Evolutionary conservation across 805 yeast genomes (phyloP).

Genomic region (Babjeviella inositovora): DNA sequence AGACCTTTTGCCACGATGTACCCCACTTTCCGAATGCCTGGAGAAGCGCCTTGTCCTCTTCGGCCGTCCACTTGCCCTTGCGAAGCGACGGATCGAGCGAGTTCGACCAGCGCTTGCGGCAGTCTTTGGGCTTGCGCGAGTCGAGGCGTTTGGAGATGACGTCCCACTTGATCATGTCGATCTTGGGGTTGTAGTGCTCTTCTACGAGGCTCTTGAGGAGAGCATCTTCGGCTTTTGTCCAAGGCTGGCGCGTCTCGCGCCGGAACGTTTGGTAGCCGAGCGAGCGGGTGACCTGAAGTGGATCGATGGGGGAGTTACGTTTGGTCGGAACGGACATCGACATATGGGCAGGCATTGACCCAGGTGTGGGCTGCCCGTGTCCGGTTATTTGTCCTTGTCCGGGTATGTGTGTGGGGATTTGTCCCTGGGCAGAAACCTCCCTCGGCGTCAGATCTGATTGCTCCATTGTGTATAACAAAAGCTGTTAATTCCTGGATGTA

Average conservation of each 20-base stretch:
- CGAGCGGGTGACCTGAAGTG: slow-evolving; percentile 47
- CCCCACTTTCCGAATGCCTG: slow-evolving; percentile 57
- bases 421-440: too few relatives aligned
- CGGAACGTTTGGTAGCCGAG: slow-evolving; percentile 64
- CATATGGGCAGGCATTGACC: too few relatives aligned
- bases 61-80: slow-evolving; percentile 78
- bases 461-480: too few relatives aligned
- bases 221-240: slow-evolving; percentile 68
- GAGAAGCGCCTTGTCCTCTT: slow-evolving; percentile 55
- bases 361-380: too few relatives aligned
- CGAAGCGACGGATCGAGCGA: slow-evolving; percentile 71
- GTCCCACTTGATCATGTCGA: slow-evolving; percentile 47
- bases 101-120: slow-evolving; percentile 77
- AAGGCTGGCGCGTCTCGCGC: slow-evolving; percentile 43
- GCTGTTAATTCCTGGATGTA: too few relatives aligned
- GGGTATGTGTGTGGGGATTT: too few relatives aligned
- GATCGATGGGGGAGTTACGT: slow-evolving; percentile 29
- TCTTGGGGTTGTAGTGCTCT: slow-evolving; percentile 13
- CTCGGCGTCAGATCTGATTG: too few relatives aligned
- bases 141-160: slow-evolving; percentile 26
- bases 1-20: slow-evolving; percentile 75
- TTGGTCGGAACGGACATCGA: too few relatives aligned
- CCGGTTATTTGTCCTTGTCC: too few relatives aligned
- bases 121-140: slow-evolving; percentile 59
- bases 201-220: slow-evolving; percentile 25